Base-by-base conservation (phyloP, 2,329 filamentous ascomycete species). In the Scedosporium boydii region DNA sequence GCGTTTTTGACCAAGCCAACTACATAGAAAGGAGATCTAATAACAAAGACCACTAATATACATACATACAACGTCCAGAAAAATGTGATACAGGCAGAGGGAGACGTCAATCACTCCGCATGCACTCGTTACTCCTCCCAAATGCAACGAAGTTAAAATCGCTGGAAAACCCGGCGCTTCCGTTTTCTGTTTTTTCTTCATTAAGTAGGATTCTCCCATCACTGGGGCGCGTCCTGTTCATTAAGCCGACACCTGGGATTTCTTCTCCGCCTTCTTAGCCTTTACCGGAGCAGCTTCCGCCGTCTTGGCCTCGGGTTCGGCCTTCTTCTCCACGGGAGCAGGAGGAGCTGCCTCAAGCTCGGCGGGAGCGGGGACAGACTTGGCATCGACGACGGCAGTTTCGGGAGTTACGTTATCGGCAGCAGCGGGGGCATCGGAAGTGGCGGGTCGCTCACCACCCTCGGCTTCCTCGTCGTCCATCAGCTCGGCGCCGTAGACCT, bases 401-500 rank as follows among this genome's bases (percentile, higher is more conserved):
- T 55, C 4, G 51, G 51, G 51, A 12, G 51, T 23, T 14, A 27
- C 21, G 51, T 23, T 27, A 16, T 55, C 51, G 51, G 23, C 44
- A 21, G 44, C 44, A 48, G 18, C 44, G n/a, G 44, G 44, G 6
- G 18, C 44, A 3, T 48, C 44, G 9, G 44, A 18, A 12, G n/a
- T 10, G 6, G 44, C 44, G 44, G 44, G 9, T 18, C 6, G 21
- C 18, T 65, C 67, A 23, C 71, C 66, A 23, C 71, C 72, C 12
- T 70, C 72, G 21, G 72, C 74, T 38, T 76, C 75, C 38, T 88
- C 86, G 59, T 96, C 92, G 58, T 92, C 89, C 41, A 89, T 87
- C 18, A 97, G 80, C 74, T 98, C 93, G 53, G 89, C 84, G 64
- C 92, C 93, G 76, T 99, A 99, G 64, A 97, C 82, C 53, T 98